Conservation (phyloP, 441 rosid genomes). For the Brassica balearica region DNA sequence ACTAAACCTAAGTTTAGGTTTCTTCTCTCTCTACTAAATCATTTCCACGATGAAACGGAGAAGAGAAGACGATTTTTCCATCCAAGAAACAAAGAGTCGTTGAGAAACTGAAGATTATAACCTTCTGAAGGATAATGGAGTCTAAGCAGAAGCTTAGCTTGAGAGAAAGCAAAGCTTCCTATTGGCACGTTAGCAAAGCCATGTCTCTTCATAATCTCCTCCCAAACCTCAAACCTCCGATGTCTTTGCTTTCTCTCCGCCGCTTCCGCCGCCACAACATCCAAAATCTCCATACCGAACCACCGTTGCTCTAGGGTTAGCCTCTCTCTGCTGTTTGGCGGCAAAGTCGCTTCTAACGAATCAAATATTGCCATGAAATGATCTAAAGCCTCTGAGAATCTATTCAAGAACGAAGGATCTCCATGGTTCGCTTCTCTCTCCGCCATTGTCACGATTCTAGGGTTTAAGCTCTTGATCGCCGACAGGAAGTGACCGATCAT, state of each 20-base stretch:
- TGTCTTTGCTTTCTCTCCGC: constrained; percentile 65
- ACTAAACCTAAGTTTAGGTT: neutral
- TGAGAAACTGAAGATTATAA: constrained; percentile 70
- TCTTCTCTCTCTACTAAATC: neutral
- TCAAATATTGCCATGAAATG: constrained; percentile 77
- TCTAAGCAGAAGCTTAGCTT: constrained; percentile 87
- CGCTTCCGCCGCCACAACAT: constrained; percentile 70
- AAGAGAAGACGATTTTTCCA: constrained; percentile 91
- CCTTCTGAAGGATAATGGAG: constrained; percentile 98
- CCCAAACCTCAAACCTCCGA: constrained; percentile 77
- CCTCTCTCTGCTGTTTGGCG: constrained; percentile 86
- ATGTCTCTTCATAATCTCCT: constrained; percentile 60
- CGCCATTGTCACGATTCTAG: constrained; percentile 74
- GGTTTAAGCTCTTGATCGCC: constrained; percentile 68
- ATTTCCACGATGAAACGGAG: constrained; percentile 90
- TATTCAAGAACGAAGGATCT: constrained; percentile 63
- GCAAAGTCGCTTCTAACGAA: constrained; percentile 88
- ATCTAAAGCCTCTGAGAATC: constrained; percentile 82
- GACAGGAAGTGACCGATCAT: constrained; percentile 66
- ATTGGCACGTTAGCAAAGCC: constrained; percentile 74
- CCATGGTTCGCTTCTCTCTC: constrained; percentile 86
- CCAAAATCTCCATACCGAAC: constrained; percentile 85
- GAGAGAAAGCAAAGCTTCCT: constrained; percentile 83
- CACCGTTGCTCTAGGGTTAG: constrained; percentile 78
- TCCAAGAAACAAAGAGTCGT: constrained; percentile 70